A percentile compares a stretch with the other conserved stretches of the same genome.
Conservation (phyloP, 805 yeast genomes). For the Pichia thaimueangensis region DNA sequence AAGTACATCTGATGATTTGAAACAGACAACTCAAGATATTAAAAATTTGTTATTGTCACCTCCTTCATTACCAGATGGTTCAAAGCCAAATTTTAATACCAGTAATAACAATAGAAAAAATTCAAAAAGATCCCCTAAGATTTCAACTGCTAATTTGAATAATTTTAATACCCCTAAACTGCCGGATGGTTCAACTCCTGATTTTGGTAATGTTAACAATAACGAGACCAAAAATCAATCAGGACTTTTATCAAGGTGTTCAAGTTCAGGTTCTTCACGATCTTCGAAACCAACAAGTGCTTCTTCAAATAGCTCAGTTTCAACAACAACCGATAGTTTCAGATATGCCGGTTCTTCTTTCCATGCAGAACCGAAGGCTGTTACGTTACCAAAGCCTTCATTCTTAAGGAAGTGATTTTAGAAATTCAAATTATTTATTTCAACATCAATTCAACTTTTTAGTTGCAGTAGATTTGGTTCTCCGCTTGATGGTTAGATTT, state of each 20-base stretch:
- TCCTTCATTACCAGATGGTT: constrained; percentile 19
- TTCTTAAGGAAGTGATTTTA: constrained; percentile 24
- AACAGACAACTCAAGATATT: constrained; percentile 19
- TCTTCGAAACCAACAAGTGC: constrained; percentile 11
- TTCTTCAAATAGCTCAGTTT: constrained; percentile 10
- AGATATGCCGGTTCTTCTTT: constrained; percentile 53
- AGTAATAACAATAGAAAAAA: constrained; percentile 9
- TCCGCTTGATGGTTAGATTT: no score
- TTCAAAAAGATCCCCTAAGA: background rate
- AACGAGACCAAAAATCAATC: no score
- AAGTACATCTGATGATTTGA: constrained; percentile 18
- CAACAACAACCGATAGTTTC: constrained; percentile 16
- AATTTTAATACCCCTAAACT: constrained; percentile 8
- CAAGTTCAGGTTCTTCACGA: constrained; percentile 4
- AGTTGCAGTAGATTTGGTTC: no score
- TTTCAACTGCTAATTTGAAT: constrained; percentile 1
- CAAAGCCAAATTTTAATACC: constrained; percentile 13
- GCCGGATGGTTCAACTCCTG: constrained; percentile 15
- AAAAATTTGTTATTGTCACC: constrained; percentile 15
- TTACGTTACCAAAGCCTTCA: constrained; percentile 50
- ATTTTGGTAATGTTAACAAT: constrained; percentile 10
- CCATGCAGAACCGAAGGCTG: constrained; percentile 50
- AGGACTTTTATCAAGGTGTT: constrained; percentile 14
- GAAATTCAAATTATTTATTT: no score
- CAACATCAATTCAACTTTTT: no score